A percentile compares a stretch with the other conserved stretches of the same genome.
phyloP scores from a whole-genome alignment of 2,329 filamentous ascomycete genomes.

The Alternaria brassicicola region DNA sequence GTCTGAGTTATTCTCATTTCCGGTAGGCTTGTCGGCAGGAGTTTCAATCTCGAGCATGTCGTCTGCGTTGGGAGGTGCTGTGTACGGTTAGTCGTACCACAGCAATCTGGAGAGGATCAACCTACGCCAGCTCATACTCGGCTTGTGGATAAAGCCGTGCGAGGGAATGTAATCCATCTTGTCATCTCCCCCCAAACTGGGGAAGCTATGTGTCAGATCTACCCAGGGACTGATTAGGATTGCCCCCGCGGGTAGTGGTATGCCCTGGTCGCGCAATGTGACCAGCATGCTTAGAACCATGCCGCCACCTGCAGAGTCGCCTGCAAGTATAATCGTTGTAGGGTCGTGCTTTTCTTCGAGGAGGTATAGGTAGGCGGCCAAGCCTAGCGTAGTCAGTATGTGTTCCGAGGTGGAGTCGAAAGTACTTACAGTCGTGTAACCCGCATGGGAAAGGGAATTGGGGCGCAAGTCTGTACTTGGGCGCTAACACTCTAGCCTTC shows the following conservation, averaged over 20 bases:
- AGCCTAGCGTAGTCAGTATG: constrained; percentile 29
- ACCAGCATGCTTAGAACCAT: constrained; percentile 85
- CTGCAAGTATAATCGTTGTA: constrained; percentile 82
- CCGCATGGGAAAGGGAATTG: constrained; percentile 97
- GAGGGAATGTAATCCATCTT: constrained; percentile 86
- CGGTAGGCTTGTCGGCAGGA: neutral
- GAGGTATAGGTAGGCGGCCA: constrained; percentile 86
- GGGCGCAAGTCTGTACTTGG: constrained; percentile 84
- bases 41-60: constrained; percentile 64
- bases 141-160: constrained; percentile 87
- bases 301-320: constrained; percentile 91
- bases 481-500: constrained; percentile 84
- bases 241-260: constrained; percentile 86
- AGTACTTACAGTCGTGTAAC: constrained; percentile 73
- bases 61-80: constrained; percentile 77
- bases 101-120: neutral
- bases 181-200: constrained; percentile 76
- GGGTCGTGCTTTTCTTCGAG: constrained; percentile 74
- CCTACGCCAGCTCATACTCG: constrained; percentile 80
- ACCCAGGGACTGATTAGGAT: constrained; percentile 95
- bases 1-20: constrained; percentile 13
- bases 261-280: constrained; percentile 77
- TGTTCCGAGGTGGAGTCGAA: neutral
- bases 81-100: constrained; percentile 5
- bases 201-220: constrained; percentile 93